Percentiles rank a stretch among this genome's conserved stretches.
phyloP scores from a whole-genome alignment of 2,329 filamentous ascomycete genomes.

The Boeremia lycopersici region DNA sequence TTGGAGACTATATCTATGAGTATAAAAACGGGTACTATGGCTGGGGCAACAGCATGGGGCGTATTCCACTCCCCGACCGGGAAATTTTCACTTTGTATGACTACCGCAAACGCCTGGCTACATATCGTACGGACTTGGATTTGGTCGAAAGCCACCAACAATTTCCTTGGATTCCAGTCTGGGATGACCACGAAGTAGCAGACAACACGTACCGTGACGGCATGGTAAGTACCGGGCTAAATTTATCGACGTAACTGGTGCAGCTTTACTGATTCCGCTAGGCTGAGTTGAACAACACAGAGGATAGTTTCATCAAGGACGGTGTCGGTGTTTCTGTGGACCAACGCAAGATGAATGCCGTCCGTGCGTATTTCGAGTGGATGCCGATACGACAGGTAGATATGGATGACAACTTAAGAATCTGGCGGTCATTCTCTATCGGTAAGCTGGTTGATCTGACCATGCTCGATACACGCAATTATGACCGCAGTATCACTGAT shows the following conservation, averaged over 20 bases:
- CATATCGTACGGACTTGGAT: constrained; percentile 50
- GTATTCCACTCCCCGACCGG: constrained; percentile 41
- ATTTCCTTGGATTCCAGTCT: constrained; percentile 53
- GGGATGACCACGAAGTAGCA: constrained; percentile 54
- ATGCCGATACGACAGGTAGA: constrained; percentile 53
- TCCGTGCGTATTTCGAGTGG: constrained; percentile 54
- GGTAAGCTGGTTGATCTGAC: constrained; percentile 51
- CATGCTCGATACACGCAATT: constrained; percentile 53
- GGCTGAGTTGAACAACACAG: constrained; percentile 51
- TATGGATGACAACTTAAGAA: constrained; percentile 52
- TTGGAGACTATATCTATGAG: constrained; percentile 55
- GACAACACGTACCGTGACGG: constrained; percentile 53
- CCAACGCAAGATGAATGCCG: constrained; percentile 55
- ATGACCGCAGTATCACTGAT: constrained; percentile 52
- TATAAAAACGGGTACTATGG: constrained; percentile 47
- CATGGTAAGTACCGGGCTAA: constrained; percentile 15
- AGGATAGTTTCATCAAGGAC: constrained; percentile 48
- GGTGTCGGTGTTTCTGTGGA: constrained; percentile 49
- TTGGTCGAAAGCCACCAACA: constrained; percentile 48
- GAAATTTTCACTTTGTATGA: constrained; percentile 52
- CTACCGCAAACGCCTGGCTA: constrained; percentile 50
- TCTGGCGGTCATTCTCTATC: constrained; percentile 52
- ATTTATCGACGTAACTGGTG: constrained; percentile 23
- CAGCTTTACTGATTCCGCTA: constrained; percentile 36
- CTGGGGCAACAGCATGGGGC: constrained; percentile 41